These are phyloP conservation scores for Aspergillus flavus DNA, from an alignment of 2,329 filamentous ascomycete genomes.

Conservation along the genomic window DNA sequence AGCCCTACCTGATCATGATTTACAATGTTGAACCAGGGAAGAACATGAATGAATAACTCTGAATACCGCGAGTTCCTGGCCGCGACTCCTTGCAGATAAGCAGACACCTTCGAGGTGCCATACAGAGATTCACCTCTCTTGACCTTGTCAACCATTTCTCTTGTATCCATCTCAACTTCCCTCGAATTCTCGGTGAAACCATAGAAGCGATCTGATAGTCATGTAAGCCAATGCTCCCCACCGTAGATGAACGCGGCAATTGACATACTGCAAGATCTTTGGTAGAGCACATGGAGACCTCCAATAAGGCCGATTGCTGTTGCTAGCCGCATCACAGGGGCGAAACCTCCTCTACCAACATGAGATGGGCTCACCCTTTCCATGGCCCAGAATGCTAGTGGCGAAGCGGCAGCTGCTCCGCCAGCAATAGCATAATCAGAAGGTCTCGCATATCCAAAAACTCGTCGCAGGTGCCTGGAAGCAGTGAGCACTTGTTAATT, in stretches of 20 bases:
- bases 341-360: constrained; percentile 79
- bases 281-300: constrained; percentile 83
- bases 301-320: constrained; percentile 72
- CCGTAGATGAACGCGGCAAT: neutral
- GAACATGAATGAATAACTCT: constrained; percentile 76
- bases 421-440: constrained; percentile 78
- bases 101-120: constrained; percentile 73
- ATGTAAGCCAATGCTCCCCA: constrained; percentile 13
- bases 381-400: constrained; percentile 73
- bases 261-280: constrained; percentile 76
- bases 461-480: constrained; percentile 82
- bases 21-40: constrained; percentile 98
- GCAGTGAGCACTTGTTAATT: constrained; percentile 31
- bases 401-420: constrained; percentile 70
- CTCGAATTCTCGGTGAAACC: constrained; percentile 89
- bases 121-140: constrained; percentile 91
- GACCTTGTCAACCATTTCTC: constrained; percentile 95
- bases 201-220: constrained; percentile 80
- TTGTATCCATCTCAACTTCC: constrained; percentile 95
- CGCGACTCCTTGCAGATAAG: constrained; percentile 92
- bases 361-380: constrained; percentile 85
- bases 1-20: constrained; percentile 75
- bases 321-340: constrained; percentile 77
- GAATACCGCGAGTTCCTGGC: constrained; percentile 91
- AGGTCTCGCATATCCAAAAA: constrained; percentile 80